phyloP scores from a whole-genome alignment of 257 asterid species.

The Agastache rugosa region DNA sequence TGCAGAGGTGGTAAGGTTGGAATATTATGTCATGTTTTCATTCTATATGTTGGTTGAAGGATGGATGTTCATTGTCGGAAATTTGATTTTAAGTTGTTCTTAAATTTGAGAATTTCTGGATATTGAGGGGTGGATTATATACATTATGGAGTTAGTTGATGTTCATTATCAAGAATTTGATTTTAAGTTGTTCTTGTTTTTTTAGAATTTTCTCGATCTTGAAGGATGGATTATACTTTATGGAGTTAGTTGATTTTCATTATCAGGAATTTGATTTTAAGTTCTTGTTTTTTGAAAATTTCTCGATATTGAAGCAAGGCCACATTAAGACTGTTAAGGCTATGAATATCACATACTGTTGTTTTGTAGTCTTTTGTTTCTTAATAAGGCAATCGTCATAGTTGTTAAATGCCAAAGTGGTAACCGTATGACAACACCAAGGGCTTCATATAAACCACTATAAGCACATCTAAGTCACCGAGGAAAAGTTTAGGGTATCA shows the following conservation, averaged over 20 bases:
- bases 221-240: slow-evolving; percentile 4
- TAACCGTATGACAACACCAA: too few species aligned
- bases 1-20: background rate
- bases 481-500: background rate
- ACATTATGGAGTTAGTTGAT: slow-evolving; percentile 14
- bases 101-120: background rate
- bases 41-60: background rate
- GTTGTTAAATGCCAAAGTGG: background rate
- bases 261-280: slow-evolving; percentile 12
- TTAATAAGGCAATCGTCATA: background rate
- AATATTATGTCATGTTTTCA: background rate
- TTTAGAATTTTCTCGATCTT: background rate
- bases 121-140: slow-evolving; percentile 13
- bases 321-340: background rate
- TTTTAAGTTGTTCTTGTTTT: slow-evolving; percentile 4
- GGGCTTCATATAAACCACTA: background rate
- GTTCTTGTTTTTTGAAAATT: background rate
- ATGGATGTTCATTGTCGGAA: too few species aligned
- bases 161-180: slow-evolving; percentile 16
- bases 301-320: background rate
- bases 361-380: background rate
- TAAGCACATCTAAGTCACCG: background rate
- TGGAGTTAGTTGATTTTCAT: slow-evolving; percentile 24
- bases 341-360: background rate
- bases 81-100: too few species aligned